Percentiles rank a stretch among this genome's conserved stretches.
phyloP scores from a whole-genome alignment of 2,329 filamentous ascomycete species.

The Arthrobotrys entomopaga region DNA sequence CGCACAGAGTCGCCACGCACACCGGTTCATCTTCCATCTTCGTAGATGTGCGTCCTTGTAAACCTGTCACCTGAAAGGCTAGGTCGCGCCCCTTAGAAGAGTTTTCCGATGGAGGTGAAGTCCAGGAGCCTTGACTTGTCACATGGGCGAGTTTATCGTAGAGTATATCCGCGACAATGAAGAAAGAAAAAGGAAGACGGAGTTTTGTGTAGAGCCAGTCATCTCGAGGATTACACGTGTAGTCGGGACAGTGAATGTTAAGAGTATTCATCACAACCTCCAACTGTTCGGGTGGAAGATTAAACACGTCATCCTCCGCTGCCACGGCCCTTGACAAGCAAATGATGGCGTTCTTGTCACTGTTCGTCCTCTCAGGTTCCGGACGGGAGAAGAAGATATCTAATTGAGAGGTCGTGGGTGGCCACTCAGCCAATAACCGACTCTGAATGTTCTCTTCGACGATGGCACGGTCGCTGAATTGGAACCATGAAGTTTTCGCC shows the following conservation, averaged over 20 bases:
- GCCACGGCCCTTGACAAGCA: not conserved
- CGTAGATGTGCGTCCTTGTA: not conserved
- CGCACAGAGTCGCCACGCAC: slow-evolving; percentile 1
- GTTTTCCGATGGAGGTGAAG: not conserved
- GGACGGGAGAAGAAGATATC: slow-evolving; percentile 3
- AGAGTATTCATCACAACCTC: too few species aligned
- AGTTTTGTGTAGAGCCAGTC: too few species aligned
- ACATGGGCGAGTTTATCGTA: not conserved
- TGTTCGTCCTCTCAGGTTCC: not conserved
- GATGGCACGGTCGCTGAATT: slow-evolving; percentile 2
- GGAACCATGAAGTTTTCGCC: not conserved
- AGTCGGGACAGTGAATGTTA: too few species aligned
- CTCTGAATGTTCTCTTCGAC: not conserved
- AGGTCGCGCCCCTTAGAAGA: too few species aligned
- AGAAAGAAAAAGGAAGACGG: not conserved
- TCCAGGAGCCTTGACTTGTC: not conserved
- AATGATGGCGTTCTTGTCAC: slow-evolving; percentile 1
- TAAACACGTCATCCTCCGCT: not conserved
- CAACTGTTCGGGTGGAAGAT: too few species aligned
- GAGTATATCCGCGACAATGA: not conserved
- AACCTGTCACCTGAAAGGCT: too few species aligned
- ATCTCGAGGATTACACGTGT: too few species aligned
- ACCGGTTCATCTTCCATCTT: slow-evolving; percentile 3
- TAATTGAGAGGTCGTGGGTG: not conserved
- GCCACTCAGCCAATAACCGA: not conserved